Evolutionary conservation across 768 basidiomycete genomes (phyloP), one percentile per base, ranked within the genome.

Genomic region (Porphyrellus cyaneotinctus): DNA sequence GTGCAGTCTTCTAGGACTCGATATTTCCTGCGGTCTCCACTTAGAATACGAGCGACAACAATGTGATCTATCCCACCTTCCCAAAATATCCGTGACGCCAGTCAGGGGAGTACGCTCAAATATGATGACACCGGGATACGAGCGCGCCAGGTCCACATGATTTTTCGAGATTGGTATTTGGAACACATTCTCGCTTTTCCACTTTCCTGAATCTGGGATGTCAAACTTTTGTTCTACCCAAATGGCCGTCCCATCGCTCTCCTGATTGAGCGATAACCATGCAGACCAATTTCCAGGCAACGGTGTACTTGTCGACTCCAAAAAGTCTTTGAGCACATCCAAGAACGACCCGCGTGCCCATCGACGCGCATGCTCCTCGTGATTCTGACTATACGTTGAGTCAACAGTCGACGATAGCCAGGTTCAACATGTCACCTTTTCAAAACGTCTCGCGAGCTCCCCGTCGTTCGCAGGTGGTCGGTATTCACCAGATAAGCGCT

Each of bases 181-280:
- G 64, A 87, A 87, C 5, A 85, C 69, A 7, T 65, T 65, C 53
- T 84, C 85, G 15, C 76, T 74, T 6, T 70, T 69, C 87, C 87
- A 88, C 35, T 70, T 54, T 3, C 87, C 87, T 3, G 84, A 84
- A 7, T 71, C 65, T 0, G 85, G 84, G 13, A 88, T 75, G 56
- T 84, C 76, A 54, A 91, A 89, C 67, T 91, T 91, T 58, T 76
- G 75, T 61, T 89, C 83, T 37, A 90, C 60, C 88, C 88, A 91
- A 35, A 89, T 88, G 4, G 87, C 87, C 9, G 88, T 90, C 18
- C 79, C 81, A 59, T 89, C 87, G 58, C 76, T 82, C 52, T 83
- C 83, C 13, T 81, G 79, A 61, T 90, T 89, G 60, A 81, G 74
- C 3, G 88, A 87, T n/a, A 91, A 63, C 88, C 88, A 90, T 35